Conservation (phyloP, 345 rosid genomes). For the Excoecaria cochinchinensis region DNA sequence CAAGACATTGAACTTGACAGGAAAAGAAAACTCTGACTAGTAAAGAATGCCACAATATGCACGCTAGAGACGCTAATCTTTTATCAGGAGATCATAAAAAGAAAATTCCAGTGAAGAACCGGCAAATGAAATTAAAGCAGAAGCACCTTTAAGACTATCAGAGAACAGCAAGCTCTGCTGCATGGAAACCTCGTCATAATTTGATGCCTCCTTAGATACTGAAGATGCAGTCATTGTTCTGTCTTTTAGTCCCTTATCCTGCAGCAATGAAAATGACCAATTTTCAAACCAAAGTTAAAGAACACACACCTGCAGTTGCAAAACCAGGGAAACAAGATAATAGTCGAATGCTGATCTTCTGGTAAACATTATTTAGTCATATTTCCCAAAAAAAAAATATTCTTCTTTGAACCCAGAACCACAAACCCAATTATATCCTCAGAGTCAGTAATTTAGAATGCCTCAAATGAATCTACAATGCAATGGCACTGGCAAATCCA, state of each 20-base stretch:
- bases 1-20: background rate
- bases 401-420: background rate
- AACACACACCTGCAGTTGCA: background rate
- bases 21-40: background rate
- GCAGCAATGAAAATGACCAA: slow-evolving; percentile 22
- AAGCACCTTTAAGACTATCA: slow-evolving; percentile 78
- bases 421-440: background rate
- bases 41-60: background rate
- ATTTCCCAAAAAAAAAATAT: background rate
- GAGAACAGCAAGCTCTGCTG: slow-evolving; percentile 82
- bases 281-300: slow-evolving; percentile 17
- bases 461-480: slow-evolving; percentile 3
- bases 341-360: slow-evolving; percentile 1
- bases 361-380: background rate
- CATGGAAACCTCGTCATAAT: slow-evolving; percentile 77
- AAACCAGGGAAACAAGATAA: slow-evolving; percentile 2
- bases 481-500: background rate
- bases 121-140: background rate
- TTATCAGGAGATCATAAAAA: background rate
- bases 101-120: background rate
- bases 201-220: slow-evolving; percentile 57
- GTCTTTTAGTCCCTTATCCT: slow-evolving; percentile 21
- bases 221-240: slow-evolving; percentile 63
- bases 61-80: background rate
- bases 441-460: background rate